A percentile compares a stretch with the other conserved stretches of the same genome.
These are phyloP conservation scores for Solanum stenotomum DNA, from an alignment of 257 asterid genomes.

Conservation along the genomic window DNA sequence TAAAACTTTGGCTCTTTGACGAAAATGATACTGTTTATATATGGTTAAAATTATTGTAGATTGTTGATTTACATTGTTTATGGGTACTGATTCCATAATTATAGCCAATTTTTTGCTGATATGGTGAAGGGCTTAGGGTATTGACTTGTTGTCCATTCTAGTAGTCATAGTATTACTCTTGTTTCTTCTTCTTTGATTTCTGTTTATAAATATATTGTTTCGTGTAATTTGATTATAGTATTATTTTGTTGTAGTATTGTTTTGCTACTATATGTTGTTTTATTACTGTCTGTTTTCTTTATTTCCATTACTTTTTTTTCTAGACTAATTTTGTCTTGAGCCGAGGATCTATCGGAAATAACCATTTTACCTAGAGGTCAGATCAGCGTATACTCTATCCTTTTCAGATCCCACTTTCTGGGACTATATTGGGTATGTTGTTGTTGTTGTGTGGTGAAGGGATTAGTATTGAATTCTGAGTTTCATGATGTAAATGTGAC, in stretches of 20 bases:
- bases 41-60: not conserved
- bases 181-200: not conserved
- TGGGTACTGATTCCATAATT: not conserved
- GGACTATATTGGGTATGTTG: not conserved
- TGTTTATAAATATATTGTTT: not conserved
- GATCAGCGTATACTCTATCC: not conserved
- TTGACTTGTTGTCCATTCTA: not conserved
- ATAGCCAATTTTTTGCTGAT: not conserved
- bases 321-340: not conserved
- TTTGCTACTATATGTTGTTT: not conserved
- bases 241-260: too few relatives aligned
- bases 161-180: not conserved
- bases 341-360: accelerated
- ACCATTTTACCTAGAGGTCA: not conserved
- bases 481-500: not conserved
- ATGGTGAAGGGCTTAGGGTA: not conserved
- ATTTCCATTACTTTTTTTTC: too few relatives aligned
- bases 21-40: not conserved
- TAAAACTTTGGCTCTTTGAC: not conserved
- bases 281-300: not conserved
- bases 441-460: not conserved
- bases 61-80: not conserved
- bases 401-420: not conserved
- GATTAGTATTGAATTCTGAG: not conserved
- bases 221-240: not conserved